Evolutionary conservation across 805 yeast genomes (phyloP).

Genomic region (Kodamaea hsintzibuensis): DNA sequence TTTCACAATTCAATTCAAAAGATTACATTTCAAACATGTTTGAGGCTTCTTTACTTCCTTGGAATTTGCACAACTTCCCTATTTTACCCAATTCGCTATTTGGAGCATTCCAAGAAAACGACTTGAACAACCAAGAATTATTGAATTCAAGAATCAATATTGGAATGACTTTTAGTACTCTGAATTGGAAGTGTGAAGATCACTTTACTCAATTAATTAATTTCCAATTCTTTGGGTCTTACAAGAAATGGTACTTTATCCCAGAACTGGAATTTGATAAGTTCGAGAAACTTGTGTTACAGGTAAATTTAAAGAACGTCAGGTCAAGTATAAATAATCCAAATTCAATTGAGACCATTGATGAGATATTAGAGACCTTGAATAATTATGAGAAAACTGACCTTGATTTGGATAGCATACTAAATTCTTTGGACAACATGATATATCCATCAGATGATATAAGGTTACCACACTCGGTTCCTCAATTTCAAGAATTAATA

Average conservation of each 20-base stretch:
- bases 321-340: conserved; percentile 13
- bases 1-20: conserved; percentile 19
- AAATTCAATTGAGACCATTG: conserved; percentile 21
- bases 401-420: conserved; percentile 26
- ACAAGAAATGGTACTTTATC: conserved; percentile 62
- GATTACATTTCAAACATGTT: conserved; percentile 20
- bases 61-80: conserved; percentile 62
- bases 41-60: conserved; percentile 40
- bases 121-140: conserved; percentile 45
- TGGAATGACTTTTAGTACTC: conserved; percentile 54
- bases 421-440: conserved; percentile 33
- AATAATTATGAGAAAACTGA: neutral
- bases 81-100: conserved; percentile 50
- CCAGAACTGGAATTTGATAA: conserved; percentile 54
- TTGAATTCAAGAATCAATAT: conserved; percentile 47
- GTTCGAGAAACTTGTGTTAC: conserved; percentile 46
- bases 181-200: conserved; percentile 62
- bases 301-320: conserved; percentile 15
- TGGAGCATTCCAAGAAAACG: conserved; percentile 40
- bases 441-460: conserved; percentile 28
- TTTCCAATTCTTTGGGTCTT: conserved; percentile 56
- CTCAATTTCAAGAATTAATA: conserved; percentile 19
- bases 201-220: conserved; percentile 55
- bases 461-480: conserved; percentile 32
- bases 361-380: conserved; percentile 11